Evolutionary conservation across 23 red algal species (phyloP).

Genomic region (Gracilaria domingensis): DNA sequence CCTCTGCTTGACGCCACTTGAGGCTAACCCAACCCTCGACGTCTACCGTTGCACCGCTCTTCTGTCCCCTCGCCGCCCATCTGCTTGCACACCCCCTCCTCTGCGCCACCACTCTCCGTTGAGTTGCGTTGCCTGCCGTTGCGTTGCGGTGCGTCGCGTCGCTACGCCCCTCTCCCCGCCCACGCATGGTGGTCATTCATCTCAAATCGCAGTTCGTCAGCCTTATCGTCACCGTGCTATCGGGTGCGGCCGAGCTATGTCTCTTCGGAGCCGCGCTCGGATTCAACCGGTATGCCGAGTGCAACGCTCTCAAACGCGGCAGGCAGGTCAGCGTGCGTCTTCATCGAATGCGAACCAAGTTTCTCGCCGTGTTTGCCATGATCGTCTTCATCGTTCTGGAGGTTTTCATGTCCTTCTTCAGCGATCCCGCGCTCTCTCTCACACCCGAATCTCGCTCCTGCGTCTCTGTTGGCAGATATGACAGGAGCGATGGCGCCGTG

Average conservation of each 20-base stretch:
- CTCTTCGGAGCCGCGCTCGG: background rate
- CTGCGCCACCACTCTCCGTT: too few species aligned
- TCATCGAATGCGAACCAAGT: background rate
- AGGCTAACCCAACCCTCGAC: too few species aligned
- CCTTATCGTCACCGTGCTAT: slow-evolving; percentile 2
- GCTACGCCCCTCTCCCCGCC: too few species aligned
- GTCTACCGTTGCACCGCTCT: too few species aligned
- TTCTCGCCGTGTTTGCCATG: background rate
- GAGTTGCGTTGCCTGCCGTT: too few species aligned
- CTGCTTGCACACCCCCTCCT: too few species aligned
- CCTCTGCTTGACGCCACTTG: too few species aligned
- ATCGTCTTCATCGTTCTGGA: slow-evolving; percentile 23
- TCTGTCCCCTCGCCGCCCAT: too few species aligned
- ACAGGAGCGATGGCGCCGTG: background rate
- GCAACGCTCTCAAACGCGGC: background rate
- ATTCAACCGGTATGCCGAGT: slow-evolving; percentile 11
- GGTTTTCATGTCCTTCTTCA: slow-evolving; percentile 28
- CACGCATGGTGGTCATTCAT: slow-evolving; percentile 7
- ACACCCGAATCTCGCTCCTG: background rate
- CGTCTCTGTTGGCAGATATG: background rate
- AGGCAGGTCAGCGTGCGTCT: background rate
- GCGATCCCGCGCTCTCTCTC: background rate
- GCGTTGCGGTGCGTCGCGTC: too few species aligned
- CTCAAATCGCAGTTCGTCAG: slow-evolving; percentile 30
- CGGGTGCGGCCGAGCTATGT: background rate